phyloP scores from a whole-genome alignment of 768 basidiomycete genomes.

The Pleurotus salmoneostramineus region DNA sequence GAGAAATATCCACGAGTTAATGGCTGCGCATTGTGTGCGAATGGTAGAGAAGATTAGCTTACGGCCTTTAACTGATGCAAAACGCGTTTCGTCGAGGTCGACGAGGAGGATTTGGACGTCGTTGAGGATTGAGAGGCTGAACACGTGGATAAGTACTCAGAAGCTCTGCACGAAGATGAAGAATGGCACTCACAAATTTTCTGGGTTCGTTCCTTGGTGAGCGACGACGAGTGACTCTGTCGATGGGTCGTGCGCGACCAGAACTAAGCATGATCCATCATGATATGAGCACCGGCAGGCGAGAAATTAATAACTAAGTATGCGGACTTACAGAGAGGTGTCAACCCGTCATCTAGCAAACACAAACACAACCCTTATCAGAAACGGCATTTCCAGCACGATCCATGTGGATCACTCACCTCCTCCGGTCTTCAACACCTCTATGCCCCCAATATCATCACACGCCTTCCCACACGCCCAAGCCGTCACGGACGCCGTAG shows the following conservation, averaged over 20 bases:
- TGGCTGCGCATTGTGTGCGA: not conserved
- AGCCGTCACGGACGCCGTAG: slow-evolving; percentile 22
- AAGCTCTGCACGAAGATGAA: not conserved
- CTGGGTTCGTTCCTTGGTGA: slow-evolving; percentile 35
- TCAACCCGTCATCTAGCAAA: slow-evolving; percentile 19
- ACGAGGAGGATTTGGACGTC: slow-evolving; percentile 26
- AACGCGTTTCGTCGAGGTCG: slow-evolving; percentile 24
- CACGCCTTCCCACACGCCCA: slow-evolving; percentile 32
- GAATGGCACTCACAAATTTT: slow-evolving; percentile 20
- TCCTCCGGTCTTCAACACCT: slow-evolving; percentile 27
- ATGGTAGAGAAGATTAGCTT: not conserved
- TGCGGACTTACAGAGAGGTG: slow-evolving; percentile 23
- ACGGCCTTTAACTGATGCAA: slow-evolving; percentile 16
- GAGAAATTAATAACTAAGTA: too few species aligned
- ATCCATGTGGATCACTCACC: slow-evolving; percentile 17
- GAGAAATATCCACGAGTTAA: not conserved
- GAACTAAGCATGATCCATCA: slow-evolving; percentile 18
- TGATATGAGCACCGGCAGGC: not conserved
- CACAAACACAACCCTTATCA: not conserved
- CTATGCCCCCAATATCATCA: slow-evolving; percentile 21
- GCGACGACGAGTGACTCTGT: slow-evolving; percentile 32
- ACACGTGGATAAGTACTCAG: not conserved
- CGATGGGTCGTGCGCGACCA: slow-evolving; percentile 30
- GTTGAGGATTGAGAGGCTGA: slow-evolving; percentile 30
- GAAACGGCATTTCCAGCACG: not conserved